Evolutionary conservation across 768 basidiomycete genomes (phyloP), one percentile per base, ranked within the genome.

Genomic region (Kwoniella bestiolae): DNA sequence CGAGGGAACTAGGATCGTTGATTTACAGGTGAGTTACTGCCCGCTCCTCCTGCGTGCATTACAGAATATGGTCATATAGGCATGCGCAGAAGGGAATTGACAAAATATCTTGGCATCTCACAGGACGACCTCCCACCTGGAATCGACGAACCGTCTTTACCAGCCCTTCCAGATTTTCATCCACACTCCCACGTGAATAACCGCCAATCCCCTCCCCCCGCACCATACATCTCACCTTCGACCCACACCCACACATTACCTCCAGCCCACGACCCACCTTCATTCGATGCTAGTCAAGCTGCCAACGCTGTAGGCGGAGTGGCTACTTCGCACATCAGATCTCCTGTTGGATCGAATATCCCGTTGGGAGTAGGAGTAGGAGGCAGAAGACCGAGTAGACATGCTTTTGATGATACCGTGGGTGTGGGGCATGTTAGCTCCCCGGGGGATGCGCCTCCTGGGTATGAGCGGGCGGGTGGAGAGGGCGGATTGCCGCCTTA

Each of bases 61-160:
- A n/a, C n/a, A n/a, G n/a, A n/a, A n/a, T n/a, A n/a, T n/a, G n/a
- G n/a, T n/a, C n/a, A n/a, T n/a, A n/a, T n/a, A n/a, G n/a, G n/a
- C n/a, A n/a, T n/a, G n/a, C n/a, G n/a, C n/a, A n/a, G n/a, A n/a
- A n/a, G n/a, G n/a, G n/a, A n/a, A n/a, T n/a, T n/a, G n/a, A n/a
- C n/a, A n/a, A n/a, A n/a, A n/a, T n/a, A n/a, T 25, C 9, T 23
- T 25, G 46, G 9, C 9, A 23, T 28, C 34, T 35, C 8, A 3
- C 52, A 79, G 71, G 79, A 77, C 45, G 79, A 80, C 56, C 72
- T 80, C n/a, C 79, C 79, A 41, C 79, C 79, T 5, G 76, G 78
- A 5, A 79, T 80, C 23, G 79, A 80, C 57, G 79, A 80, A 60
- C 79, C 79, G 11, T 79, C 78, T 12, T 66, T 80, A 6, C 79